A percentile compares a stretch with the other conserved stretches of the same genome.
Conservation (phyloP, 1,284 basidiomycete species). For the Marasmius sp. region DNA sequence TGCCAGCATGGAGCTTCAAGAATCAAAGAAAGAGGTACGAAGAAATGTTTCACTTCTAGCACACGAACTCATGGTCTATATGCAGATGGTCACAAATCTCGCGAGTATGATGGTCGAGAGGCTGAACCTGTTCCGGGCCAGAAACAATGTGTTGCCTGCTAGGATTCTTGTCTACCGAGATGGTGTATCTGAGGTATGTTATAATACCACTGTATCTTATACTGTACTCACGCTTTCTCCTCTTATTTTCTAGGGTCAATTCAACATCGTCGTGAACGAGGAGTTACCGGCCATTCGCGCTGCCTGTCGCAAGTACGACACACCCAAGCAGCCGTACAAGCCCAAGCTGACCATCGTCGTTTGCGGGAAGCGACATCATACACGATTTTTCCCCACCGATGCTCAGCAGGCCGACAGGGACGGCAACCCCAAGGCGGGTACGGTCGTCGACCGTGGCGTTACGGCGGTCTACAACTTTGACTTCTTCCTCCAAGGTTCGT, state of each 20-base stretch:
- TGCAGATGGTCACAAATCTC: slow-evolving; percentile 70
- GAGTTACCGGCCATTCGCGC: slow-evolving; percentile 65
- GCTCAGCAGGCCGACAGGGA: slow-evolving; percentile 51
- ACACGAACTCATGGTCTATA: slow-evolving; percentile 17
- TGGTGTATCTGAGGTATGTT: slow-evolving; percentile 70
- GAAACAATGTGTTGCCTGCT: slow-evolving; percentile 48
- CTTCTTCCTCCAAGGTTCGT: slow-evolving; percentile 66
- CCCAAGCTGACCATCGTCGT: slow-evolving; percentile 77
- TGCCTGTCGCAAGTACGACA: slow-evolving; percentile 57
- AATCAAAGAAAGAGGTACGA: slow-evolving; percentile 70
- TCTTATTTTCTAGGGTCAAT: slow-evolving; percentile 59
- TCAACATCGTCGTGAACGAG: slow-evolving; percentile 59
- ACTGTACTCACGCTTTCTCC: slow-evolving; percentile 1
- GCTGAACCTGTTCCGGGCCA: slow-evolving; percentile 49
- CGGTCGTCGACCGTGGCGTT: slow-evolving; percentile 71
- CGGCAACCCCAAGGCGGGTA: slow-evolving; percentile 72
- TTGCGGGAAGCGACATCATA: slow-evolving; percentile 83
- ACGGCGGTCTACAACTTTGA: slow-evolving; percentile 75
- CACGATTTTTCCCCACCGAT: slow-evolving; percentile 76
- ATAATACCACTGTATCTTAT: slow-evolving; percentile 8
- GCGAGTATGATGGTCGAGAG: slow-evolving; percentile 70
- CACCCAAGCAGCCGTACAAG: slow-evolving; percentile 45
- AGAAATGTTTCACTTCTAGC: not conserved
- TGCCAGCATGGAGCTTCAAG: slow-evolving; percentile 69
- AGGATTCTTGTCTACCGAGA: slow-evolving; percentile 77